These are phyloP conservation scores for Trichoderma sp. DNA, from an alignment of 2,329 filamentous ascomycete genomes.

Conservation along the genomic window DNA sequence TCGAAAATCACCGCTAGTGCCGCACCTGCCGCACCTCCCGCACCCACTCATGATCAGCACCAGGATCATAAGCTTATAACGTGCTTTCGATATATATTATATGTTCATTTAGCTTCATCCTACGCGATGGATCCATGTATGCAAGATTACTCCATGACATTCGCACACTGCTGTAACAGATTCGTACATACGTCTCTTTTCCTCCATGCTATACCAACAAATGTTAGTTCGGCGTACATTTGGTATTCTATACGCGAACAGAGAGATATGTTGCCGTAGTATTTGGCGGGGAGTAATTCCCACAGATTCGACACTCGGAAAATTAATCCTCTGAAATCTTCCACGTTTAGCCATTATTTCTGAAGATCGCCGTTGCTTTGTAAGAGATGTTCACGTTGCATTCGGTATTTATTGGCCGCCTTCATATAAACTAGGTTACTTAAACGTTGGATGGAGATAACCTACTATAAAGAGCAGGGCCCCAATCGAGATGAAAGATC, in stretches of 20 bases:
- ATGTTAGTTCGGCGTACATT: background rate
- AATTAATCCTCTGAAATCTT: background rate
- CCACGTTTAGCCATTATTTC: background rate
- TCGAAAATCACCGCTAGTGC: background rate
- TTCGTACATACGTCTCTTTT: background rate
- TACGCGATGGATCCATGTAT: background rate
- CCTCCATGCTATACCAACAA: background rate
- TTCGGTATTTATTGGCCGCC: background rate
- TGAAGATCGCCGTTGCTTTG: background rate
- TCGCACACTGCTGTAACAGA: background rate
- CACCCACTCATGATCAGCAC: background rate
- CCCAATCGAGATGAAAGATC: background rate
- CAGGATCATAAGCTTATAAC: background rate
- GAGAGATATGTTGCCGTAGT: background rate
- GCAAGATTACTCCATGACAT: background rate
- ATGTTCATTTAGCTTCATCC: background rate
- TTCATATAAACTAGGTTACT: background rate
- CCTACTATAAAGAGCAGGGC: background rate
- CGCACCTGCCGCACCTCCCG: background rate
- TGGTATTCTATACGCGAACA: background rate
- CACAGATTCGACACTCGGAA: background rate
- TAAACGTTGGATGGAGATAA: background rate
- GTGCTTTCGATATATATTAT: background rate
- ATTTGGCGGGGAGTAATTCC: background rate
- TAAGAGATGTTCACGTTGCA: background rate